Percentiles rank a stretch among this genome's conserved stretches.
These are phyloP conservation scores for Aspergillus amoenus DNA, from an alignment of 2,329 filamentous ascomycete species.

Conservation along the genomic window DNA sequence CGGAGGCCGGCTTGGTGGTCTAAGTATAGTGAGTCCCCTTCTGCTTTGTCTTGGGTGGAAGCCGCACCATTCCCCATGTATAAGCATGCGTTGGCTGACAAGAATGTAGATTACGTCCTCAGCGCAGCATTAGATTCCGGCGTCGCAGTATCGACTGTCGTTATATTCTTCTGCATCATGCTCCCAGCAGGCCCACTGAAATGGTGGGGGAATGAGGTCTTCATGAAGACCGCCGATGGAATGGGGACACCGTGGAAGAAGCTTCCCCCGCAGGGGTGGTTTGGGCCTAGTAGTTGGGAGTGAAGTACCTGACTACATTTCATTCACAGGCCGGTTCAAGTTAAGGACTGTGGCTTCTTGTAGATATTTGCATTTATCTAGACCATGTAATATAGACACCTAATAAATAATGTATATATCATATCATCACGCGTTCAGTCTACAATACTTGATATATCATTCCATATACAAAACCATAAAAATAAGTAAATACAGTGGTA, in stretches of 20 bases:
- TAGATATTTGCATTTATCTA: neutral
- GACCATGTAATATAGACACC: neutral
- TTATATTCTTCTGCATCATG: constrained; percentile 47
- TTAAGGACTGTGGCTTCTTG: neutral
- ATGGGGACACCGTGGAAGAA: constrained; percentile 36
- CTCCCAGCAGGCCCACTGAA: constrained; percentile 39
- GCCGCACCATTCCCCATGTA: neutral
- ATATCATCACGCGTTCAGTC: neutral
- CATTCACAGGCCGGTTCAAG: neutral
- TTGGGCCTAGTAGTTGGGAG: constrained; percentile 30
- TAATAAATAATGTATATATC: neutral
- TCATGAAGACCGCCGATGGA: constrained; percentile 41
- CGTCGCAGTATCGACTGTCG: constrained; percentile 43
- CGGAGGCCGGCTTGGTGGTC: constrained; percentile 49
- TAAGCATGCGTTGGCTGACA: constrained; percentile 10
- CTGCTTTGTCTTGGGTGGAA: neutral
- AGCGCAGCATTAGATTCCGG: constrained; percentile 46
- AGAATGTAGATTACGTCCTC: constrained; percentile 38
- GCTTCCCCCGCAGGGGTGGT: constrained; percentile 28
- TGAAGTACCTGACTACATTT: constrained; percentile 10
- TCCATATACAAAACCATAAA: neutral
- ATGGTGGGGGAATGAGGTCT: constrained; percentile 47
- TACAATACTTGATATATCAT: neutral
- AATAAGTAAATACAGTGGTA: neutral
- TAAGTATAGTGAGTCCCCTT: constrained; percentile 42